These are phyloP conservation scores for Ceratobasidium sp. DNA, from an alignment of 1,284 basidiomycete species.

Conservation along the genomic window DNA sequence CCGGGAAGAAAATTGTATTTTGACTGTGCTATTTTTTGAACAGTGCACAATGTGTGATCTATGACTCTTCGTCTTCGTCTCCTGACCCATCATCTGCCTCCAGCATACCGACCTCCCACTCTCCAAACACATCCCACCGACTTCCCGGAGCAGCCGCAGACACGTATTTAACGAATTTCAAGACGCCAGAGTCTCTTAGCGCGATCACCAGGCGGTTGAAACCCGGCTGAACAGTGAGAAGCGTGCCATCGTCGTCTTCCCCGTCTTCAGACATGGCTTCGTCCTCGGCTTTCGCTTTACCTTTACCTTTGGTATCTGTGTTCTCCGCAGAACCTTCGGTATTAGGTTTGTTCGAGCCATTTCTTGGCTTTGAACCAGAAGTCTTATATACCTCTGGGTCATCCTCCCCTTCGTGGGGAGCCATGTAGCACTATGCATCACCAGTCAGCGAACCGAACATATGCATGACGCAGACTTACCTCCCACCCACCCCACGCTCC, in stretches of 20 bases:
- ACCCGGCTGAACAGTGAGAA: conserved; percentile 88
- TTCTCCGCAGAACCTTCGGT: conserved; percentile 43
- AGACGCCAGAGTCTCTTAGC: conserved; percentile 90
- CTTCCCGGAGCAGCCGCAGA: conserved; percentile 86
- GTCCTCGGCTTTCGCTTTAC: conserved; percentile 52
- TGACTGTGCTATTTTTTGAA: conserved; percentile 51
- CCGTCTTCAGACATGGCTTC: conserved; percentile 67
- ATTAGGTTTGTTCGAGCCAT: not conserved
- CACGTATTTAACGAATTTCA: conserved; percentile 95
- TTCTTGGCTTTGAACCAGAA: conserved; percentile 50
- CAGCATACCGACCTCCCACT: conserved; percentile 78
- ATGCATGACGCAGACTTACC: conserved; percentile 58
- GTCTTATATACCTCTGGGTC: conserved; percentile 94
- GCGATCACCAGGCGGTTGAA: conserved; percentile 94
- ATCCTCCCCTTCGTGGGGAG: conserved; percentile 90
- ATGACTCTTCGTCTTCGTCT: conserved; percentile 70
- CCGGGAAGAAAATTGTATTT: conserved; percentile 89
- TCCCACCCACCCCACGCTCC: conserved; percentile 96
- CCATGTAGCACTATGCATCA: conserved; percentile 83
- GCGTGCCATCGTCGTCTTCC: conserved; percentile 78
- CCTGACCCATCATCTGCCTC: conserved; percentile 58
- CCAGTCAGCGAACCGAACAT: not conserved
- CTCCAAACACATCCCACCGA: conserved; percentile 89
- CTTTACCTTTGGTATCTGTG: conserved; percentile 14
- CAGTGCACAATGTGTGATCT: conserved; percentile 7